Evolutionary conservation across 306 rosid genomes (phyloP), one percentile per base, ranked within the genome.

Genomic region (Nissolia schottii): DNA sequence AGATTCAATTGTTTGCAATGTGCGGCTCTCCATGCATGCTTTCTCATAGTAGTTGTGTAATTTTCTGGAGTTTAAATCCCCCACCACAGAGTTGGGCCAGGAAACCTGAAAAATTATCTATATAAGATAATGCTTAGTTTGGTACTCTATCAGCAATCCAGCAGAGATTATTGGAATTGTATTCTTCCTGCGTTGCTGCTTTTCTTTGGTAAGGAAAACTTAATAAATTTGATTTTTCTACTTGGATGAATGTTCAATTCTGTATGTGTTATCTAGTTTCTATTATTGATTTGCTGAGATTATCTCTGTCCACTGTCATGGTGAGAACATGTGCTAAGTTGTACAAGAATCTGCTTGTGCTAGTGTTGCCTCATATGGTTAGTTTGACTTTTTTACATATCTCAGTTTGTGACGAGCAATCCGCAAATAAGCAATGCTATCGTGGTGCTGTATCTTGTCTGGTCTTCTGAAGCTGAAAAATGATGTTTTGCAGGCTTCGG

Each of bases 101-200:
- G 97, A 89, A 82, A 88, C 88, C 69, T 91, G 92, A 80, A 87
- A 83, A 77, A 70, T 86, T 83, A 82, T 81, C 83, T 94, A 83
- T 83, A 61, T 77, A 82, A 80, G 83, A 79, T 87, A n/a, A 83
- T 86, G 87, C 79, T 73, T 89, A 86, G 85, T 89, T 81, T 87
- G 90, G 87, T 95, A 89, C 91, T 86, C 89, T 88, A 82, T 91
- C 99, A 78, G 87, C 97, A 81, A 69, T 88, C 87, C 88, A 85
- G 88, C 97, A 79, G 91, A 86, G 90, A 85, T 84, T 91, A 93
- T 89, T 91, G 96, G 96, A 92, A 80, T 80, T 67, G 68, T 89
- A 85, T 86, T 85, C 99, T 88, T 84, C 99, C 96, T 92, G 96
- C 86, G 88, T 88, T 85, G 96, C 99, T 86, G 97, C 97, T 79